Conservation (phyloP, 208 protist species). For the Phytomonas sp. region DNA sequence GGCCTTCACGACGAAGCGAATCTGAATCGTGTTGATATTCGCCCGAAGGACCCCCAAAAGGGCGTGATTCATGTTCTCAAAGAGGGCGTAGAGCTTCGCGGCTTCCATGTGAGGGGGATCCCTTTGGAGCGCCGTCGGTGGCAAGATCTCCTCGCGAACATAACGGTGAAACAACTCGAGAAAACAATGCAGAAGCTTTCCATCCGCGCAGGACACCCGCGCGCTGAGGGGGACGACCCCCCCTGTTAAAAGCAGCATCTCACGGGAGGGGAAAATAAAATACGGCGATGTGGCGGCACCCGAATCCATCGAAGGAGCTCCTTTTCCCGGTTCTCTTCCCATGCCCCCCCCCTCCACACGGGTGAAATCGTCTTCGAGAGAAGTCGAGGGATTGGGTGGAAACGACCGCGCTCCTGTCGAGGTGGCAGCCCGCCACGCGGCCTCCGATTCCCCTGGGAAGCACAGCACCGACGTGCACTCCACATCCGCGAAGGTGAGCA, state of each 20-base stretch:
- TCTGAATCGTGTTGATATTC: no score
- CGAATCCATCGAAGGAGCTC: no score
- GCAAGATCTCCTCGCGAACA: no score
- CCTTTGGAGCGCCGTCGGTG: no score
- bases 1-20: no score
- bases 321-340: not conserved
- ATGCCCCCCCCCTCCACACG: not conserved
- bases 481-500: conserved; percentile 46
- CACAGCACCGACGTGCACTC: conserved; percentile 45
- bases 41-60: no score
- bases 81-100: no score
- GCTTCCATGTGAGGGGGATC: no score
- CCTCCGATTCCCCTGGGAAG: conserved; percentile 43
- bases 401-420: not conserved
- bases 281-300: conserved; percentile 5
- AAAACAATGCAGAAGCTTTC: conserved; percentile 25
- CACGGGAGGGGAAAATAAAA: conserved; percentile 31
- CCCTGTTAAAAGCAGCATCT: conserved; percentile 69
- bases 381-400: not conserved
- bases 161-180: conserved; percentile 6
- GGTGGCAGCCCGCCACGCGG: not conserved
- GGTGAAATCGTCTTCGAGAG: not conserved
- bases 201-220: conserved; percentile 40
- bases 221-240: conserved; percentile 79
- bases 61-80: no score